A percentile compares a stretch with the other conserved stretches of the same genome.
These are phyloP conservation scores for Syzygium grande DNA, from an alignment of 345 rosid species.

Conservation along the genomic window DNA sequence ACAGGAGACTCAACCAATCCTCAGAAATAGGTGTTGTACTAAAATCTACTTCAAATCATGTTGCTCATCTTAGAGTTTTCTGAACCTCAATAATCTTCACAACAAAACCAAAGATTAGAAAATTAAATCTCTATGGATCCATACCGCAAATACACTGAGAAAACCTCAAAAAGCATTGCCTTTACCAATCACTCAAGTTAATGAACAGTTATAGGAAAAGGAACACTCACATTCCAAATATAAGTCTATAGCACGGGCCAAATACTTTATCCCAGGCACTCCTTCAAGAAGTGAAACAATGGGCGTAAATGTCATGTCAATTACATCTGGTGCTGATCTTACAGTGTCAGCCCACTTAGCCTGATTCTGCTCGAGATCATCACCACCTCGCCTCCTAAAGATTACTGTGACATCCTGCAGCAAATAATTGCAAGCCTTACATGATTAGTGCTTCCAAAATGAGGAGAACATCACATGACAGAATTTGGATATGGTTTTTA, in stretches of 20 bases:
- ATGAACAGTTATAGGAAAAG: background rate
- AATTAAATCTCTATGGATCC: background rate
- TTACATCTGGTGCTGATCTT: constrained; percentile 73
- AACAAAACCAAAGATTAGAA: background rate
- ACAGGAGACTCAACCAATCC: background rate
- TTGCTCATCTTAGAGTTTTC: background rate
- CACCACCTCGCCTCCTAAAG: constrained; percentile 98
- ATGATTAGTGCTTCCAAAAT: background rate
- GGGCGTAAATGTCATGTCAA: constrained; percentile 87
- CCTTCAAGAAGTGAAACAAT: constrained; percentile 83
- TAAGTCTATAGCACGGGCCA: constrained; percentile 77
- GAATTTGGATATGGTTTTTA: background rate
- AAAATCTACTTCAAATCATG: background rate
- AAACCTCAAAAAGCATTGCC: background rate
- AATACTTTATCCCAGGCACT: constrained; percentile 79
- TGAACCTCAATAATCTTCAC: background rate
- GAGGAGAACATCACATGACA: background rate
- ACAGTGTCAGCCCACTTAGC: constrained; percentile 82
- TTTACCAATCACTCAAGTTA: background rate
- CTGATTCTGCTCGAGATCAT: constrained; percentile 96
- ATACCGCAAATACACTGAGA: background rate
- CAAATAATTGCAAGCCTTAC: constrained; percentile 21
- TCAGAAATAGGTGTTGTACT: background rate
- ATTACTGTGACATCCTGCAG: constrained; percentile 98
- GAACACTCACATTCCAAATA: constrained; percentile 84